Evolutionary conservation across 257 asterid genomes (phyloP).

Genomic region (Mitragyna speciosa): DNA sequence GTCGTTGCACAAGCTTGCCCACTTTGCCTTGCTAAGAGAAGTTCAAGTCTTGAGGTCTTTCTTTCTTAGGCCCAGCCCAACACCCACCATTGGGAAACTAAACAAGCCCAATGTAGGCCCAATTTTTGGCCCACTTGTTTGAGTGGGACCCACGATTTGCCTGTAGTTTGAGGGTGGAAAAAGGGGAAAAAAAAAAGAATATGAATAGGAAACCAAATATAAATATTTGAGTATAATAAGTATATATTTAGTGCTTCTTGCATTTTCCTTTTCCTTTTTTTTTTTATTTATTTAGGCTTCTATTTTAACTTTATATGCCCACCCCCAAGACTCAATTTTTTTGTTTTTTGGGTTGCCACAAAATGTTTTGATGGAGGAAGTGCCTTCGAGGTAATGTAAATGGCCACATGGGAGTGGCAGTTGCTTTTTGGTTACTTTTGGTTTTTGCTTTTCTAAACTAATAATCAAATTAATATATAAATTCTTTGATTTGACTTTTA

Average conservation of each 20-base stretch:
- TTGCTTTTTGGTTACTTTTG: conserved; percentile 5
- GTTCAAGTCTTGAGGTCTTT: conserved; percentile 43
- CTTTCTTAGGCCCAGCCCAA: conserved; percentile 22
- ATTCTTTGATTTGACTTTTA: conserved; percentile 24
- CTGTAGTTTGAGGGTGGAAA: neutral
- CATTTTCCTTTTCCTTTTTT: neutral
- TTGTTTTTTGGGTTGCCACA: neutral
- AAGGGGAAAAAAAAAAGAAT: neutral
- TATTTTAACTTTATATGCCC: conserved; percentile 15
- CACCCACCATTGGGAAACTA: neutral
- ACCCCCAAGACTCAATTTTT: conserved; percentile 1
- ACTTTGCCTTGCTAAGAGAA: conserved; percentile 35
- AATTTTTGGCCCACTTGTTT: neutral
- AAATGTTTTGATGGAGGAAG: conserved; percentile 20
- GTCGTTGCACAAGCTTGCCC: conserved; percentile 44
- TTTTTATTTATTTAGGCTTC: neutral
- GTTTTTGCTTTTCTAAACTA: neutral
- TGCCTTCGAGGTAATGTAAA: conserved; percentile 24
- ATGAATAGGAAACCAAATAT: conserved; percentile 3
- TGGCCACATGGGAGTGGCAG: conserved; percentile 17
- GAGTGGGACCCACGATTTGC: neutral
- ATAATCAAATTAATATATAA: conserved; percentile 17
- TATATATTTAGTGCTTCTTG: conserved; percentile 6
- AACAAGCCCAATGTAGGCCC: neutral
- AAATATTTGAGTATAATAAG: conserved; percentile 16